phyloP scores from a whole-genome alignment of 75 land plant genomes.

The Pinus tabuliformis region DNA sequence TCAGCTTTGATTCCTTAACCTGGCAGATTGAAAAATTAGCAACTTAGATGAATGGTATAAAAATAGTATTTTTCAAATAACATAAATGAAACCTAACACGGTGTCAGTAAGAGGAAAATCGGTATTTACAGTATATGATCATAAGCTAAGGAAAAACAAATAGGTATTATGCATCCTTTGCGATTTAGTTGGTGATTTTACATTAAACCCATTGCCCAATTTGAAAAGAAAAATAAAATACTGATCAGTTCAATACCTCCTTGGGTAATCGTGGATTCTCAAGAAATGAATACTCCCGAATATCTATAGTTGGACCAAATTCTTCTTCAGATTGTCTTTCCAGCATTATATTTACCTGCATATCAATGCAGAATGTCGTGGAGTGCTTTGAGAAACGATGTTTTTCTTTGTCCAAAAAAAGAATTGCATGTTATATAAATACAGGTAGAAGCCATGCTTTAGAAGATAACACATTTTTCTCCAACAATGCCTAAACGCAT shows the following conservation, averaged over 20 bases:
- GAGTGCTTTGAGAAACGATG: neutral
- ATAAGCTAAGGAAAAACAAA: neutral
- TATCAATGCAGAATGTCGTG: neutral
- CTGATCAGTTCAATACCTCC: constrained; percentile 34
- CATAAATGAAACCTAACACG: neutral
- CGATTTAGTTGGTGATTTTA: neutral
- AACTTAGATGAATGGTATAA: neutral
- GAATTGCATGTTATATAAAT: neutral
- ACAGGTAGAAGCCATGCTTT: neutral
- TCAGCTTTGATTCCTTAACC: constrained; percentile 83
- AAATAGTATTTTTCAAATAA: neutral
- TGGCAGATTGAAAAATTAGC: constrained; percentile 18
- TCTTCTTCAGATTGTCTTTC: constrained; percentile 44
- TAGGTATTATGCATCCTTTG: neutral
- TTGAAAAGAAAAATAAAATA: neutral
- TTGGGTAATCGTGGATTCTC: constrained; percentile 70
- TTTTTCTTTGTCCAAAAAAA: neutral
- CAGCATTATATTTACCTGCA: constrained; percentile 86
- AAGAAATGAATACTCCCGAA: constrained; percentile 91
- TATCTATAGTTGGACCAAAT: constrained; percentile 75
- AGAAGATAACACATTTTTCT: neutral
- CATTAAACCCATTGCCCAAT: neutral
- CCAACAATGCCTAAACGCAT: too few relatives aligned
- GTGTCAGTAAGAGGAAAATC: neutral
- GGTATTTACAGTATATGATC: neutral